Conservation (phyloP, 2,329 filamentous ascomycete species). For the Ceratocystis destructans region DNA sequence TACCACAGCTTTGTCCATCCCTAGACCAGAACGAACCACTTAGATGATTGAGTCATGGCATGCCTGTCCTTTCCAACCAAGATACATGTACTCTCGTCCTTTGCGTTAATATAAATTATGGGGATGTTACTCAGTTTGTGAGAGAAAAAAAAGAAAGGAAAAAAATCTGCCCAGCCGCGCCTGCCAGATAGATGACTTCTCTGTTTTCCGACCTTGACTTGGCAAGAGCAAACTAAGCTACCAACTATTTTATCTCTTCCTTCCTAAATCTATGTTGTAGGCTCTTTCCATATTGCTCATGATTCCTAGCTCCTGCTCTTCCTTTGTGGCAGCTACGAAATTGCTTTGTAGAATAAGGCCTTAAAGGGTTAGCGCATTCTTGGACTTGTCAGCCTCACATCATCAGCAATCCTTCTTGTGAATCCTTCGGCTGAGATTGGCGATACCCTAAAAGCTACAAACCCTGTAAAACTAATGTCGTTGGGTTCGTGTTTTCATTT, state of each 20-base stretch:
- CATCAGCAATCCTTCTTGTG: background rate
- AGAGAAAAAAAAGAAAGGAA: too few species aligned
- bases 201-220: background rate
- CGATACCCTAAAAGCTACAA: background rate
- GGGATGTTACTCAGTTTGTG: background rate
- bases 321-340: background rate
- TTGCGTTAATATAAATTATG: background rate
- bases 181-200: background rate
- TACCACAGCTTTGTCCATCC: background rate
- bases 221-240: background rate
- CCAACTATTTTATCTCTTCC: background rate
- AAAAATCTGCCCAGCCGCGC: background rate
- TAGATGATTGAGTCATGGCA: background rate
- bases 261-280: background rate
- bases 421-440: background rate
- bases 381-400: slow-evolving; percentile 1
- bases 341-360: background rate
- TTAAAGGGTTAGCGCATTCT: background rate
- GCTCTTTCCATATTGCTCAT: background rate
- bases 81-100: background rate
- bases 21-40: background rate
- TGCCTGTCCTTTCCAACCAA: background rate
- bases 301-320: background rate
- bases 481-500: too few species aligned
- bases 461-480: background rate